Base-by-base conservation (phyloP, 2,329 filamentous ascomycete species). In the Aspergillus sp. region DNA sequence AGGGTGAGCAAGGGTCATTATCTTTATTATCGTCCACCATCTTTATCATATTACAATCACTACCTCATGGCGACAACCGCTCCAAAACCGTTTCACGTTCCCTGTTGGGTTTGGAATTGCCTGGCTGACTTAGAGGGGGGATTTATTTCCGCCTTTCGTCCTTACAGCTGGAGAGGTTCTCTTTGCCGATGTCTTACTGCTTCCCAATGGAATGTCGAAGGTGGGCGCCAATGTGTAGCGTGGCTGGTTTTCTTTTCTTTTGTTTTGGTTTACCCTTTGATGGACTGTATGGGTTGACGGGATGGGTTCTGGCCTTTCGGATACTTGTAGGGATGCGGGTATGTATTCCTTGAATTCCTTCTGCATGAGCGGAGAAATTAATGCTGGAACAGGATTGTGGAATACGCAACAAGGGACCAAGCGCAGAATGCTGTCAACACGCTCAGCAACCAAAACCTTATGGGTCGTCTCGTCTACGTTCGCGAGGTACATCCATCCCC, bases 171-270 rank as follows among this genome's bases (percentile, higher is more conserved):
- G 93, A 82, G 91, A 97, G 75, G 93, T 98, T 73, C 84, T 97
- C 78, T 98, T 95, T 78, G 93, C 93, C 79, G 93, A 98, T 82
- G 93, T 98, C 70, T 85, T 98, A 76, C 81, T 95, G 74, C 90
- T 98, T 85, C 93, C 93, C 69, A 98, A 98, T 82, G 93, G 93
- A 90, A 98, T 98, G 93, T 97, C 91, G 88, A 98, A 98, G 91
- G 91, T 97, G 90, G 89, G 88, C 90, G 84, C 85, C 81, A 86
- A 87, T 79, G 83, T 78, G 80, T 90, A 86, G 86, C 84, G 82
- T 84, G 86, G 85, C 83, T 88, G 88, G 87, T 82, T 83, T 82
- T 75, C 84, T 77, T 78, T 58, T 75, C 77, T 77, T 83, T 80
- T 80, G 71, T 75, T 84, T 68, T 72, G 66, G 68, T 68, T 70